Evolutionary conservation across 1,284 basidiomycete genomes (phyloP).

Genomic region (Fomes fomentarius): DNA sequence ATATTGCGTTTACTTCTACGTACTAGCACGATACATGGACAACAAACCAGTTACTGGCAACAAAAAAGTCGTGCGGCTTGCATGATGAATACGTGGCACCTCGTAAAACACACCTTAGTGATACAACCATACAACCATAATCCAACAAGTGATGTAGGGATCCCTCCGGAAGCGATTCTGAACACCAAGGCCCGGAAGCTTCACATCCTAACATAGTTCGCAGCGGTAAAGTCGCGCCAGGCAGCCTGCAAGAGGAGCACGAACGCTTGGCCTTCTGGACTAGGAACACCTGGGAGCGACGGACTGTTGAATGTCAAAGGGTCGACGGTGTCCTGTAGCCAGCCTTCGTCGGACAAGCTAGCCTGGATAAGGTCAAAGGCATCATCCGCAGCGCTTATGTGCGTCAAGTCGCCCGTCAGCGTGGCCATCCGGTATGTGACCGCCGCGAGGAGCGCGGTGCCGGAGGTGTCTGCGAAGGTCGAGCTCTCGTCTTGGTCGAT

Average conservation of each 20-base stretch:
- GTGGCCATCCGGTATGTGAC: conserved; percentile 46
- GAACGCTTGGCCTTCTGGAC: conserved; percentile 68
- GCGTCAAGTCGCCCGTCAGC: conserved; percentile 33
- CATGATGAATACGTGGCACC: not conserved
- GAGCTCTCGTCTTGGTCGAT: conserved; percentile 38
- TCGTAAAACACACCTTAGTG: too few relatives aligned
- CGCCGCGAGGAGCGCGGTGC: conserved; percentile 56
- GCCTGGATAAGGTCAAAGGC: conserved; percentile 41
- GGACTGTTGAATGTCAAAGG: conserved; percentile 57
- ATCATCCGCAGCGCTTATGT: conserved; percentile 46
- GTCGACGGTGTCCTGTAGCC: conserved; percentile 66
- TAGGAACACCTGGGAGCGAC: conserved; percentile 44
- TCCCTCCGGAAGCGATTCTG: too few relatives aligned
- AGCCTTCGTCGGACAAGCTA: conserved; percentile 47
- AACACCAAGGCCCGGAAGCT: too few relatives aligned
- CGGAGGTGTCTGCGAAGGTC: conserved; percentile 53
- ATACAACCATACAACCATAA: conserved; percentile 3
- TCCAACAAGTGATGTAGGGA: too few relatives aligned
- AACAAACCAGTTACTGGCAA: not conserved
- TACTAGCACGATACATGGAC: not conserved
- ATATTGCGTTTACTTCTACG: not conserved
- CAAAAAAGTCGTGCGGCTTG: not conserved
- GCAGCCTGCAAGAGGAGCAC: conserved; percentile 67
- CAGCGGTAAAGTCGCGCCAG: conserved; percentile 46
- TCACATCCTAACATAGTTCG: not conserved